Evolutionary conservation across 371 early-diverging fungal genomes (phyloP), one percentile per base, ranked within the genome.

Genomic region (Funneliformis caledonium): DNA sequence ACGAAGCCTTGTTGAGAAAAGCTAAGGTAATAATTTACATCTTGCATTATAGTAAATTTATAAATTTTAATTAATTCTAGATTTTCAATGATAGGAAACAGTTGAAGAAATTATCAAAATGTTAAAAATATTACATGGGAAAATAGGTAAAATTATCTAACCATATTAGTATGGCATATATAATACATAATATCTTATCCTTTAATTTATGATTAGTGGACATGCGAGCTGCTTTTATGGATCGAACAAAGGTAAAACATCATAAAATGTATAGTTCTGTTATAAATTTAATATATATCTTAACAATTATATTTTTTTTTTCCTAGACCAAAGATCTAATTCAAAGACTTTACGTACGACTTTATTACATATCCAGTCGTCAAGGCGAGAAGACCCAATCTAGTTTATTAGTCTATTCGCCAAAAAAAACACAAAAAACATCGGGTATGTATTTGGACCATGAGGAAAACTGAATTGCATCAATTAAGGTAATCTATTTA

Each of bases 151-250:
- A 0, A 47, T 33, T 14, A 14, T 73, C 26, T 50, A 16, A 14
- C 1, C 43, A 33, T 26, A 69, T 37, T 67, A 11, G n/a, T 19
- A 48, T 47, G 16, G 31, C 4, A 26, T n/a, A 11, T 16, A 37
- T 16, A 56, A 8, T 37, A 12, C 33, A 56, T 0, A 5, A 19
- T 8, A 33, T 42, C 61, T 56, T 45, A 31, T 56, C 5, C 22
- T 48, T 73, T 56, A 8, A 37, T 7, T 42, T 16, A 7, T 69
- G n/a, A 37, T 26, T 48, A 76, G 65, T 48, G 19, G 77, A 77
- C 48, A 77, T 65, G 65, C 64, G 65, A 31, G 77, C 77, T 8
- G 77, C 77, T 10, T 77, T 77, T 14, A 42, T 77, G 65, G 77
- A 77, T 64, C 42, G 77, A 45, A 77, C 77, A 65, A 77, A 77